Conservation (phyloP, 192 early-diverging fungal genomes). For the Podochytrium sp. region DNA sequence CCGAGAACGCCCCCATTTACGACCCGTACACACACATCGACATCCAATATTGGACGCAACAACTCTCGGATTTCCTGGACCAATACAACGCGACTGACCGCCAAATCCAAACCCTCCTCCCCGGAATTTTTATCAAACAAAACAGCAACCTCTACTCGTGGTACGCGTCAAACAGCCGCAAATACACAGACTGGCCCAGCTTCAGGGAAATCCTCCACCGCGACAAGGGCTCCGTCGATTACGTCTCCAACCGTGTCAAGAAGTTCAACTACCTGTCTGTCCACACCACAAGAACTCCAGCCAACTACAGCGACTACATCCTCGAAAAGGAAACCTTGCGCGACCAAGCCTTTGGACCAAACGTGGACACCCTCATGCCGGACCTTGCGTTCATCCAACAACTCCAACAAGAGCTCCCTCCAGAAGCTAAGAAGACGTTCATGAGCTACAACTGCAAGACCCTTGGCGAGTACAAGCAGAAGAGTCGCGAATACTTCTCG, state of each 20-base stretch:
- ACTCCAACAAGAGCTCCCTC: background rate
- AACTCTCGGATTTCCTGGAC: background rate
- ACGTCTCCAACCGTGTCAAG: background rate
- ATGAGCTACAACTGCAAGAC: background rate
- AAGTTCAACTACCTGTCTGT: background rate
- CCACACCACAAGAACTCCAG: background rate
- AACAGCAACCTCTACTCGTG: background rate
- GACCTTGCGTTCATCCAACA: background rate
- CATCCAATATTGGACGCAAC: background rate
- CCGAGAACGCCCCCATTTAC: background rate
- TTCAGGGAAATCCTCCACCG: background rate
- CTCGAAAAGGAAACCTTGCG: background rate
- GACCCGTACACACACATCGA: background rate
- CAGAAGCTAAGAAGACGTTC: background rate
- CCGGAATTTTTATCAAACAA: background rate
- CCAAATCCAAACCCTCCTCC: background rate
- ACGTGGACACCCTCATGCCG: background rate
- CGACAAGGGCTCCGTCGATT: background rate
- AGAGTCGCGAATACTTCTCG: background rate
- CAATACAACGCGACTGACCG: background rate
- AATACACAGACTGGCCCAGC: background rate
- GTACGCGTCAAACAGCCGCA: background rate
- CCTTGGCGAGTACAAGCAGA: background rate
- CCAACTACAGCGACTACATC: background rate
- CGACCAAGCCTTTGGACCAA: background rate